phyloP scores from a whole-genome alignment of 208 protist genomes.

The Trypanosoma melophagium region DNA sequence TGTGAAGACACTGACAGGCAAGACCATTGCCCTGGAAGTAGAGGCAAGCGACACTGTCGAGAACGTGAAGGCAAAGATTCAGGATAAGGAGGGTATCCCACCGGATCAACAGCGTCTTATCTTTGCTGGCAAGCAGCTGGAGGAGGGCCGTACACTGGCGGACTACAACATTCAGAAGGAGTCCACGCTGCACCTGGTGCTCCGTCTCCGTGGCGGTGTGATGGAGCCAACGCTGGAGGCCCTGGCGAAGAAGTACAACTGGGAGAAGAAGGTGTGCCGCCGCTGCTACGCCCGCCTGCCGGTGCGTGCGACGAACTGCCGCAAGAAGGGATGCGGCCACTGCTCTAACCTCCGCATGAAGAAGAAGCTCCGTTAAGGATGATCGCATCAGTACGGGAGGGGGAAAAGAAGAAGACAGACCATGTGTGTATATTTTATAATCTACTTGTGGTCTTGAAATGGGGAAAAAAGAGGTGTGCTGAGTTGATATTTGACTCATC shows the following conservation, averaged over 20 bases:
- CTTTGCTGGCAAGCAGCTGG: conserved; percentile 62
- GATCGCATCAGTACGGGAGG: conserved; percentile 34
- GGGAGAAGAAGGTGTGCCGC: conserved; percentile 98
- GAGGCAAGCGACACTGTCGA: no score
- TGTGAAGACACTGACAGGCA: no score
- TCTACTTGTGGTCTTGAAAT: no score
- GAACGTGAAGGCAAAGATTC: no score
- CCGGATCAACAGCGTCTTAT: not conserved
- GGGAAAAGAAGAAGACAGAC: no score
- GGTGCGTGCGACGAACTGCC: conserved; percentile 97
- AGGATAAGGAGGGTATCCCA: no score
- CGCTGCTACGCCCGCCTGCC: conserved; percentile 98
- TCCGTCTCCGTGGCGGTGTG: conserved; percentile 87
- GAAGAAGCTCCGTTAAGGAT: conserved; percentile 99
- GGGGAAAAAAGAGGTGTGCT: no score
- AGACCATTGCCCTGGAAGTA: no score
- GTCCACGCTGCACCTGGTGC: conserved; percentile 98
- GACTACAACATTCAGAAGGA: conserved; percentile 99
- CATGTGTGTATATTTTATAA: no score
- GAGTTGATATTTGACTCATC: no score
- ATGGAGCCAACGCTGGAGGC: conserved; percentile 98
- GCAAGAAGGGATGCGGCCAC: conserved; percentile 99
- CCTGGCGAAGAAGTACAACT: conserved; percentile 98
- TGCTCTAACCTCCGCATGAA: conserved; percentile 98
- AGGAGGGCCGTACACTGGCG: conserved; percentile 96